Evolutionary conservation across 1,284 basidiomycete genomes (phyloP).

Genomic region (Pseudozyma hubeiensis): DNA sequence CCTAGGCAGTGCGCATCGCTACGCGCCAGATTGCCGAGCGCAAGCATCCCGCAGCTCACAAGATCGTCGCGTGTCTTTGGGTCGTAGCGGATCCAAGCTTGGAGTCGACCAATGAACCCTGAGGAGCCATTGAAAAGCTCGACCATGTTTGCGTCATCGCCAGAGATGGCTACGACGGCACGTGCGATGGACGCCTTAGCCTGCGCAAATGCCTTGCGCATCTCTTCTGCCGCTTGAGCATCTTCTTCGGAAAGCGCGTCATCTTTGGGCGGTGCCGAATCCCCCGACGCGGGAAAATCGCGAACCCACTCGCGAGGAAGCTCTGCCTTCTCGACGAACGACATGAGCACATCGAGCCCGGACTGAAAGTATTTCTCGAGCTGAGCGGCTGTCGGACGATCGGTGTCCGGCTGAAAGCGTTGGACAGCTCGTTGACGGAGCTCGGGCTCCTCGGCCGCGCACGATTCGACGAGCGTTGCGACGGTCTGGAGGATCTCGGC

Average conservation of each 20-base stretch:
- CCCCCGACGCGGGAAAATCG: constrained; percentile 8
- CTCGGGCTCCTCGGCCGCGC: constrained; percentile 31
- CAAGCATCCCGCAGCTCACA: constrained; percentile 82
- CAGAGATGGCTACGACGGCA: constrained; percentile 83
- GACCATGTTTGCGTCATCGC: constrained; percentile 82
- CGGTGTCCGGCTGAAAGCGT: neutral
- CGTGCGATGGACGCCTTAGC: constrained; percentile 87
- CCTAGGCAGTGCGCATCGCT: constrained; percentile 59
- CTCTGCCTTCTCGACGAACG: constrained; percentile 51
- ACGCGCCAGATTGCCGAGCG: constrained; percentile 83
- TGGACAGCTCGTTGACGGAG: constrained; percentile 31
- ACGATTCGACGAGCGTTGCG: constrained; percentile 44
- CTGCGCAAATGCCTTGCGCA: constrained; percentile 79
- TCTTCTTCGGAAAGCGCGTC: constrained; percentile 19
- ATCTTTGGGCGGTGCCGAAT: neutral
- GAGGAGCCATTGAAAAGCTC: constrained; percentile 72
- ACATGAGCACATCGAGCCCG: constrained; percentile 44
- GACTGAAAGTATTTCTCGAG: constrained; percentile 13
- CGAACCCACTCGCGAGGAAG: constrained; percentile 38
- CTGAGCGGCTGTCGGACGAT: neutral
- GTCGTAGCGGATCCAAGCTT: constrained; percentile 76
- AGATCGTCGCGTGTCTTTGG: constrained; percentile 76
- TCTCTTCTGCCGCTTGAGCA: constrained; percentile 64
- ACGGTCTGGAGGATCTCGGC: constrained; percentile 47
- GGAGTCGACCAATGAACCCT: constrained; percentile 78